These are phyloP conservation scores for Candida caryicola DNA, from an alignment of 805 yeast species.

Conservation along the genomic window DNA sequence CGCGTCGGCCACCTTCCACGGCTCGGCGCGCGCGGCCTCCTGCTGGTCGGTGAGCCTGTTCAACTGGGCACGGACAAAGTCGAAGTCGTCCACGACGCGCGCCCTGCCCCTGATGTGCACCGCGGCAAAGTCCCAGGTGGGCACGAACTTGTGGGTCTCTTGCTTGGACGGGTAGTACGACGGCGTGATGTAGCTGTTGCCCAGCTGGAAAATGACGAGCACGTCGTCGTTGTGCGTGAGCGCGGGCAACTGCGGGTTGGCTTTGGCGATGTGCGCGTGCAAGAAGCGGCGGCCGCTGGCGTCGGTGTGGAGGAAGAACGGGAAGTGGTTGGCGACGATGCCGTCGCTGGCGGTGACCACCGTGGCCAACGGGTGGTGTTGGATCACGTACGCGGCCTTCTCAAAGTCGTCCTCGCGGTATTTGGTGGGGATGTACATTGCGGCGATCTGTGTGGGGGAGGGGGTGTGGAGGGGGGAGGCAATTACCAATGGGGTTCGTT, in stretches of 20 bases:
- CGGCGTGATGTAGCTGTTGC: conserved; percentile 55
- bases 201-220: conserved; percentile 51
- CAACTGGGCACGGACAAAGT: conserved; percentile 46
- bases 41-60: conserved; percentile 44
- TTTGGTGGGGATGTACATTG: conserved; percentile 39
- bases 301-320: conserved; percentile 44
- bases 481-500: too few relatives aligned
- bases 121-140: conserved; percentile 65
- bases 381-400: conserved; percentile 40
- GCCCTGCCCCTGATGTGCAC: conserved; percentile 57
- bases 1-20: conserved; percentile 60
- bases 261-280: conserved; percentile 54
- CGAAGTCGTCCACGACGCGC: conserved; percentile 40
- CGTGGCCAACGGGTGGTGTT: conserved; percentile 51
- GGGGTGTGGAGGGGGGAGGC: too few relatives aligned
- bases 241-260: conserved; percentile 48
- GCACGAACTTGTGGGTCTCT: conserved; percentile 59
- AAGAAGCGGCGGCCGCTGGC: conserved; percentile 38
- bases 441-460: too few relatives aligned
- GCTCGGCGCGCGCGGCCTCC: conserved; percentile 40
- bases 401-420: conserved; percentile 34
- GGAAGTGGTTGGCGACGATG: conserved; percentile 54
- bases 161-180: conserved; percentile 56
- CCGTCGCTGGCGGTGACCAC: conserved; percentile 41
- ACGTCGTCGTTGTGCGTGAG: conserved; percentile 39